phyloP scores from a whole-genome alignment of 1,284 basidiomycete species.

The Fomitopsis betulina region DNA sequence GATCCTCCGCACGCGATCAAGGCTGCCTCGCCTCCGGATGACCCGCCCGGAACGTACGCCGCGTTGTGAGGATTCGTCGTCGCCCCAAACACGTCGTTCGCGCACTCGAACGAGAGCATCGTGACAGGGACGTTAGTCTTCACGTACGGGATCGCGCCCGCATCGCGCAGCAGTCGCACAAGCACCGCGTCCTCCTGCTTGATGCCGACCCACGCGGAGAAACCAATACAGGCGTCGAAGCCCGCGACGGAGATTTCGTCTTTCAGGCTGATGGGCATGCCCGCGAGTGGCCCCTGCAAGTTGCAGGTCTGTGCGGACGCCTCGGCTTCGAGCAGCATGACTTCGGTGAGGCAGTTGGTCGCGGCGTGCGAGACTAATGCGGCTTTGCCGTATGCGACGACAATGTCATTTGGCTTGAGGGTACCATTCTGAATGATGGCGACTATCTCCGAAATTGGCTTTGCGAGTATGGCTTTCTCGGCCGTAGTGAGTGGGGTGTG shows the following conservation, averaged over 20 bases:
- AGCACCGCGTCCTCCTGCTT: conserved; percentile 53
- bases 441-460: conserved; percentile 56
- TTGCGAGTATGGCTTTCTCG: conserved; percentile 37
- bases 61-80: conserved; percentile 70
- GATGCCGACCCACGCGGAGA: conserved; percentile 56
- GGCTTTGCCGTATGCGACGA: conserved; percentile 69
- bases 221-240: conserved; percentile 53
- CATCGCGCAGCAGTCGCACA: conserved; percentile 47
- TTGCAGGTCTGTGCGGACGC: conserved; percentile 58
- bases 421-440: conserved; percentile 46
- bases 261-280: conserved; percentile 77
- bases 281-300: conserved; percentile 68
- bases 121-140: conserved; percentile 85
- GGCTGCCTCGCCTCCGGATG: conserved; percentile 77
- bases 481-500: conserved; percentile 27
- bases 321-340: conserved; percentile 29
- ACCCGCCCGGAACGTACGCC: conserved; percentile 69
- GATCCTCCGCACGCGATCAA: conserved; percentile 73
- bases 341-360: conserved; percentile 79
- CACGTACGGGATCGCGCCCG: conserved; percentile 55
- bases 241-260: conserved; percentile 35
- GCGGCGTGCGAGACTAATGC: conserved; percentile 56
- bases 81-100: conserved; percentile 79
- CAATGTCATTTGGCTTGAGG: conserved; percentile 73
- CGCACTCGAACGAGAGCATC: conserved; percentile 83